Conservation (phyloP, 2,329 filamentous ascomycete species). For the Lasiodiplodia sp. region DNA sequence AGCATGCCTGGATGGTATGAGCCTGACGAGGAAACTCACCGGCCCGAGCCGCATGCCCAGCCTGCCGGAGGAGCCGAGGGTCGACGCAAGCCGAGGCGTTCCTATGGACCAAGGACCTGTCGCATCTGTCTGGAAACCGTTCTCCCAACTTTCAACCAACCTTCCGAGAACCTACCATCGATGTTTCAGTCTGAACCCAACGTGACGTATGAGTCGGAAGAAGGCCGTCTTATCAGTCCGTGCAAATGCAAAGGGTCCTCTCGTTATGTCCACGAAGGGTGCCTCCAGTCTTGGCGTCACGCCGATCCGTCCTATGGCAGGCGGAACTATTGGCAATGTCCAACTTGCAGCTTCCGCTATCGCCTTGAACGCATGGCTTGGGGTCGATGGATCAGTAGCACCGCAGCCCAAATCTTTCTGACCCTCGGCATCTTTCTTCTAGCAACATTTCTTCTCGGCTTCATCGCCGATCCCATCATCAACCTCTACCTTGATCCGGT, state of each 20-base stretch:
- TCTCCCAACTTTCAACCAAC: constrained; percentile 64
- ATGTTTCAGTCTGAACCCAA: constrained; percentile 62
- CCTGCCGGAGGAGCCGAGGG: constrained; percentile 13
- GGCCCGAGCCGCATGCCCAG: constrained; percentile 22
- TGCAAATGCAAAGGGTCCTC: constrained; percentile 94
- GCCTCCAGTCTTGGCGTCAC: constrained; percentile 82
- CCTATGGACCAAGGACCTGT: constrained; percentile 76
- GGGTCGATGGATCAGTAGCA: constrained; percentile 66
- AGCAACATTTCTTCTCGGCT: constrained; percentile 83
- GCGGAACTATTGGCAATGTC: constrained; percentile 85
- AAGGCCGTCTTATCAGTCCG: constrained; percentile 80
- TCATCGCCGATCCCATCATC: constrained; percentile 91
- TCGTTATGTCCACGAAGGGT: constrained; percentile 93
- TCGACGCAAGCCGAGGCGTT: constrained; percentile 42
- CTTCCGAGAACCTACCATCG: constrained; percentile 61
- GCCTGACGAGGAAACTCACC: constrained; percentile 30
- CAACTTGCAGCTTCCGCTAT: constrained; percentile 86
- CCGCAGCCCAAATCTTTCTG: constrained; percentile 69
- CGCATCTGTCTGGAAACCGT: constrained; percentile 87
- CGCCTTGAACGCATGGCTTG: constrained; percentile 77
- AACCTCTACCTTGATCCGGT: constrained; percentile 82
- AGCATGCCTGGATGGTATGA: constrained; percentile 26
- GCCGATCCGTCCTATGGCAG: constrained; percentile 69
- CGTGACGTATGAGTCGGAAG: constrained; percentile 76
- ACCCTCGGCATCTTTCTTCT: constrained; percentile 75